Conservation (phyloP, 2,329 filamentous ascomycete genomes). For the Ilyonectria robusta region DNA sequence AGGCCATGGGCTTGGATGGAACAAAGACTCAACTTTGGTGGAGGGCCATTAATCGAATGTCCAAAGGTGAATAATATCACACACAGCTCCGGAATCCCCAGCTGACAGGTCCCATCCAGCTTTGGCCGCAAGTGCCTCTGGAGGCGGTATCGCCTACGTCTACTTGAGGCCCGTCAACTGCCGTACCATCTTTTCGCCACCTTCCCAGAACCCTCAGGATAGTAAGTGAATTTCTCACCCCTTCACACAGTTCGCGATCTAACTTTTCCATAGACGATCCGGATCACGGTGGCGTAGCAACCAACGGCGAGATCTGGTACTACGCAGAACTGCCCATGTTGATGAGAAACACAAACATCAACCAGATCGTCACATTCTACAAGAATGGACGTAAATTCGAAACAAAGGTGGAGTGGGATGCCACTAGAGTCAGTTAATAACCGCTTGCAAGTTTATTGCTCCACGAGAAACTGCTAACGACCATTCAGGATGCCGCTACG, state of each 20-base stretch:
- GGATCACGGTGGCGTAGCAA: not conserved
- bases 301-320: not conserved
- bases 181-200: not conserved
- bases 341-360: conserved; percentile 2
- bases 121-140: not conserved
- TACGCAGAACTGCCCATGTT: not conserved
- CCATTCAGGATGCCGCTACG: not conserved
- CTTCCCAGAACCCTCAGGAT: not conserved
- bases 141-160: not conserved
- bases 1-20: not conserved
- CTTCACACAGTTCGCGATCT: not conserved
- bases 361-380: not conserved
- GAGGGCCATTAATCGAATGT: conserved; percentile 1
- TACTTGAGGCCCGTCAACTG: not conserved
- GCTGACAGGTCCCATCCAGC: not conserved
- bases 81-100: not conserved
- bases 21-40: not conserved
- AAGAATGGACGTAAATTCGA: not conserved
- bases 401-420: not conserved
- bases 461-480: not conserved
- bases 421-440: not conserved
- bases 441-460: not conserved
- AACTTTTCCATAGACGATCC: not conserved
- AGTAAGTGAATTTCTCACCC: not conserved
- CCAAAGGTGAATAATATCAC: not conserved